Percentiles rank a stretch among this genome's conserved stretches.
Conservation (phyloP, 345 rosid species). For the Clausena lansium region DNA sequence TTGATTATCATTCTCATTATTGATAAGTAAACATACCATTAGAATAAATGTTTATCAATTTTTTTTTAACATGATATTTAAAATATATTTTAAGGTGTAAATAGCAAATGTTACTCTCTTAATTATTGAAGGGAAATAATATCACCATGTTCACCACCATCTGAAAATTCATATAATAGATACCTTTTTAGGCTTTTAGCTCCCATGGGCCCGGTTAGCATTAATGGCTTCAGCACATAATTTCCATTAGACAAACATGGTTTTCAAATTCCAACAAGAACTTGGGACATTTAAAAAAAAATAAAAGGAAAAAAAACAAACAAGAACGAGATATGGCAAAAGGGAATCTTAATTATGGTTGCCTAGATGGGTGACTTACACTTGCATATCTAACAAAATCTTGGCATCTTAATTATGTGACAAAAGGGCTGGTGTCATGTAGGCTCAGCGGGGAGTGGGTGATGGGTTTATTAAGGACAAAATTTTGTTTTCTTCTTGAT, state of each 20-base stretch:
- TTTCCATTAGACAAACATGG: not conserved
- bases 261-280: too few relatives aligned
- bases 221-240: not conserved
- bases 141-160: too few relatives aligned
- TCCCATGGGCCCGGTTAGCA: not conserved
- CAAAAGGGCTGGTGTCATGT: slow-evolving; percentile 15
- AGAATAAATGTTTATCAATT: too few relatives aligned
- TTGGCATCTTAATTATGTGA: slow-evolving; percentile 10
- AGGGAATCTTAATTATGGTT: slow-evolving; percentile 23
- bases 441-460: slow-evolving; percentile 6
- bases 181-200: not conserved
- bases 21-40: too few relatives aligned
- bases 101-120: too few relatives aligned
- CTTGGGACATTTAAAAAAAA: not conserved
- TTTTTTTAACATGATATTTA: too few relatives aligned
- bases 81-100: too few relatives aligned
- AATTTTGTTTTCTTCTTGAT: slow-evolving; percentile 13
- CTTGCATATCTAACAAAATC: slow-evolving; percentile 32
- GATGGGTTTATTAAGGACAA: slow-evolving; percentile 11
- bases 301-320: not conserved
- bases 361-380: slow-evolving; percentile 16
- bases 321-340: not conserved
- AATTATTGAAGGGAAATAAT: too few relatives aligned
- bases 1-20: too few relatives aligned
- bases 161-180: too few relatives aligned